Evolutionary conservation across 306 rosid genomes (phyloP).

Genomic region (Cercis canadensis): DNA sequence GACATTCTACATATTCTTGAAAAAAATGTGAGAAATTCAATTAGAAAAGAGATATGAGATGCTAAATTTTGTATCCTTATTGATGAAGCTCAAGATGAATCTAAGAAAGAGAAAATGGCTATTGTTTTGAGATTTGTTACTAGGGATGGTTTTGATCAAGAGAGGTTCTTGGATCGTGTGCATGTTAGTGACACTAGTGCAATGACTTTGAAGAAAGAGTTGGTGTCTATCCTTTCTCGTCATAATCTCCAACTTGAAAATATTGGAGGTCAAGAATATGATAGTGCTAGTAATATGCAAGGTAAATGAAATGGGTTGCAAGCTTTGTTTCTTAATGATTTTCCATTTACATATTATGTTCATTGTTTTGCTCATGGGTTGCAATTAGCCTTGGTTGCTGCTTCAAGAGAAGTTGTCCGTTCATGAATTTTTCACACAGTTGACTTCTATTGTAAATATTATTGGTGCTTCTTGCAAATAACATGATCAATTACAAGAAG

Average conservation of each 20-base stretch:
- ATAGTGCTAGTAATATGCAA: constrained; percentile 21
- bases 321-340: not conserved
- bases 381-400: not conserved
- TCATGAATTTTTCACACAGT: not conserved
- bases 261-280: not conserved
- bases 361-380: too few relatives aligned
- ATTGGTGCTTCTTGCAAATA: constrained; percentile 1
- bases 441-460: not conserved
- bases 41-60: too few relatives aligned
- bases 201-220: too few relatives aligned
- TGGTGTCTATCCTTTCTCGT: not conserved
- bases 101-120: not conserved
- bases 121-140: not conserved
- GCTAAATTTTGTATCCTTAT: too few relatives aligned
- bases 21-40: too few relatives aligned
- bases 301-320: constrained; percentile 11
- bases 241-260: not conserved
- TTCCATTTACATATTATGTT: too few relatives aligned
- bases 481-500: not conserved
- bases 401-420: not conserved
- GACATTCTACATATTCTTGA: too few relatives aligned
- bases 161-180: not conserved
- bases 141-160: not conserved
- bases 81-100: not conserved
- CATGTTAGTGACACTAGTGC: not conserved